phyloP scores from a whole-genome alignment of 306 rosid species.

The Trichosanthes truncata region DNA sequence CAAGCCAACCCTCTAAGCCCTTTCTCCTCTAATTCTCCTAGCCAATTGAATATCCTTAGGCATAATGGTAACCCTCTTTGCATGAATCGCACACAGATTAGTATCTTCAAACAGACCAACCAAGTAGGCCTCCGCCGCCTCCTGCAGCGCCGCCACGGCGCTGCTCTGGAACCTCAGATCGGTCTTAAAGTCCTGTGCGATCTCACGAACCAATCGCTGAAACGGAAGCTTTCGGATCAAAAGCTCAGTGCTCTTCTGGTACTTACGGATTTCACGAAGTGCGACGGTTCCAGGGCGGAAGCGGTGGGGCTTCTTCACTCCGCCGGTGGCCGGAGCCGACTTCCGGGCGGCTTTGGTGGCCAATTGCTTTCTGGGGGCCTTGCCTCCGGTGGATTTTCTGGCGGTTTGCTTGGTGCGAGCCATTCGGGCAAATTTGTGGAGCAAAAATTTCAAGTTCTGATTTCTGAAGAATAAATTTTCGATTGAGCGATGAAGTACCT shows the following conservation, averaged over 20 bases:
- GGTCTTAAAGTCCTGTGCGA: slow-evolving; percentile 2
- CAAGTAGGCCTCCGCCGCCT: slow-evolving; percentile 3
- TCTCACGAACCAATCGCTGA: slow-evolving; percentile 8
- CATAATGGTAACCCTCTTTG: slow-evolving; percentile 7
- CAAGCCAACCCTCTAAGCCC: slow-evolving; percentile 1
- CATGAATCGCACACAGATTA: slow-evolving; percentile 5
- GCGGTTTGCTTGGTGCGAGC: slow-evolving; percentile 13
- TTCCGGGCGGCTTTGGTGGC: slow-evolving; percentile 11
- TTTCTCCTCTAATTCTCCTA: slow-evolving; percentile 9
- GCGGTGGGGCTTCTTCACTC: slow-evolving; percentile 8
- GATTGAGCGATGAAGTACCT: not conserved
- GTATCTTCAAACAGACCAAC: slow-evolving; percentile 8
- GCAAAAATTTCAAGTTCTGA: not conserved
- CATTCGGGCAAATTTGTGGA: not conserved
- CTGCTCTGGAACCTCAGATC: slow-evolving; percentile 10
- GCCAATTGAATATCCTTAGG: slow-evolving; percentile 9
- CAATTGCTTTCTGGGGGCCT: slow-evolving; percentile 7
- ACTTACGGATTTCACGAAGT: slow-evolving; percentile 6
- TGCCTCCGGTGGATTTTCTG: slow-evolving; percentile 13
- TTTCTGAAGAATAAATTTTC: accelerated
- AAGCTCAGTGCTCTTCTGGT: slow-evolving; percentile 9
- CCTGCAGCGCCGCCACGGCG: slow-evolving; percentile 8
- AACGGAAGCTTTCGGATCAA: slow-evolving; percentile 12
- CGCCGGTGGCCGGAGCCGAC: slow-evolving; percentile 11
- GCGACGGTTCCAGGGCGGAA: slow-evolving; percentile 13